A percentile compares a stretch with the other conserved stretches of the same genome.
phyloP scores from a whole-genome alignment of 176 grass and related monocot genomes.

The Oryza meyeriana region DNA sequence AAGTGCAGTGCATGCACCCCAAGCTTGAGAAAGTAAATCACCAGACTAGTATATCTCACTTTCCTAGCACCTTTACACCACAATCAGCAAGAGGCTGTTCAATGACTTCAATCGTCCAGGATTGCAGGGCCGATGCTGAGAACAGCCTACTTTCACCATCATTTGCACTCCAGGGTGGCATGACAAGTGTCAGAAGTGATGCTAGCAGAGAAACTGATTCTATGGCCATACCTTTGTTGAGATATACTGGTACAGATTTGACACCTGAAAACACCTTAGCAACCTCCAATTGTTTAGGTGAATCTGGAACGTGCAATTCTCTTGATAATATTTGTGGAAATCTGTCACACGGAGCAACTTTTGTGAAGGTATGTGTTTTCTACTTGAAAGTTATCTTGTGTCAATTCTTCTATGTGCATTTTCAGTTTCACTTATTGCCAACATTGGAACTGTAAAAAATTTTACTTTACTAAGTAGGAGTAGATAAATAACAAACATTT shows the following conservation, averaged over 20 bases:
- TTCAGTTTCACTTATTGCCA: neutral
- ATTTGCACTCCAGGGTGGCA: conserved; percentile 58
- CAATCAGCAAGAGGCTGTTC: conserved; percentile 49
- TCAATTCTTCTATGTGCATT: neutral
- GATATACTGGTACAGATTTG: conserved; percentile 57
- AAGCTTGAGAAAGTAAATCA: conserved; percentile 41
- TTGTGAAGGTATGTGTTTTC: conserved; percentile 73
- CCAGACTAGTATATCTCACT: conserved; percentile 44
- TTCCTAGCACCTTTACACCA: conserved; percentile 44
- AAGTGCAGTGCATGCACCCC: conserved; percentile 38
- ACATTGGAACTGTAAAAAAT: neutral
- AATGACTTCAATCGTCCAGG: conserved; percentile 50
- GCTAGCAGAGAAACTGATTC: conserved; percentile 45
- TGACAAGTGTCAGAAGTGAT: conserved; percentile 41
- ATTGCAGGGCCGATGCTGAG: conserved; percentile 53
- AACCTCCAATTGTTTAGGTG: conserved; percentile 63
- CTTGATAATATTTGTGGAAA: conserved; percentile 62
- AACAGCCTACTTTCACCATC: conserved; percentile 54
- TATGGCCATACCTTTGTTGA: conserved; percentile 65
- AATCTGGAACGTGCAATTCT: conserved; percentile 53
- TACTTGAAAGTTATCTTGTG: neutral
- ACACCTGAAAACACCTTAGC: conserved; percentile 51
- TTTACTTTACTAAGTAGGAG: neutral
- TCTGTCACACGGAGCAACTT: conserved; percentile 73
- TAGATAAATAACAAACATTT: neutral